phyloP scores from a whole-genome alignment of 1,284 basidiomycete genomes.

The Sutorius eximius region DNA sequence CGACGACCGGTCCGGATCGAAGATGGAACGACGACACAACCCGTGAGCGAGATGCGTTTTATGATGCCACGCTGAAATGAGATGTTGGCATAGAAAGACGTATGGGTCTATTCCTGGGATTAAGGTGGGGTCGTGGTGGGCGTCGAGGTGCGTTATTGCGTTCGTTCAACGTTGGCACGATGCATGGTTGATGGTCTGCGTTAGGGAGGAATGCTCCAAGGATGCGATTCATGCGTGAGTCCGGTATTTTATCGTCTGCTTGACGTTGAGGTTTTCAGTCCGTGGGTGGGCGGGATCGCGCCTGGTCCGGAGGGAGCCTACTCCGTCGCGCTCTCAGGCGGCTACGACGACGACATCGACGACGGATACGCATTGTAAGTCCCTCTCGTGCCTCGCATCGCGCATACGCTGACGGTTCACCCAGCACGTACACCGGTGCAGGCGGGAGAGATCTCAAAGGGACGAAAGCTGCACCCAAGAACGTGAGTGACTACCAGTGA shows the following conservation, averaged over 20 bases:
- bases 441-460: slow-evolving; percentile 83
- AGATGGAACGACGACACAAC: slow-evolving; percentile 50
- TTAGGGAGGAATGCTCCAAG: slow-evolving; percentile 61
- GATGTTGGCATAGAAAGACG: slow-evolving; percentile 18
- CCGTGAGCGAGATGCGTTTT: slow-evolving; percentile 50
- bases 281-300: slow-evolving; percentile 78
- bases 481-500: too few species aligned
- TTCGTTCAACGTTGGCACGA: neutral
- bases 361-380: slow-evolving; percentile 78
- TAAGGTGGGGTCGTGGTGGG: slow-evolving; percentile 80
- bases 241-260: neutral
- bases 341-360: slow-evolving; percentile 85
- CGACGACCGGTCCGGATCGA: slow-evolving; percentile 38
- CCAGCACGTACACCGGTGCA: slow-evolving; percentile 70
- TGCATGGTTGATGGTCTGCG: neutral
- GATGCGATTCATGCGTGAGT: slow-evolving; percentile 77
- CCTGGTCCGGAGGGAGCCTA: slow-evolving; percentile 68
- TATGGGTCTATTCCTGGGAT: slow-evolving; percentile 66
- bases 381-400: too few species aligned
- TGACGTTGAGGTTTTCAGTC: slow-evolving; percentile 36
- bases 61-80: neutral
- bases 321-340: slow-evolving; percentile 78
- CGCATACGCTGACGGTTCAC: too few species aligned
- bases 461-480: slow-evolving; percentile 73
- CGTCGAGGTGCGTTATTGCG: slow-evolving; percentile 43